phyloP scores from a whole-genome alignment of 2,329 filamentous ascomycete species.

The Alternaria arborescens region DNA sequence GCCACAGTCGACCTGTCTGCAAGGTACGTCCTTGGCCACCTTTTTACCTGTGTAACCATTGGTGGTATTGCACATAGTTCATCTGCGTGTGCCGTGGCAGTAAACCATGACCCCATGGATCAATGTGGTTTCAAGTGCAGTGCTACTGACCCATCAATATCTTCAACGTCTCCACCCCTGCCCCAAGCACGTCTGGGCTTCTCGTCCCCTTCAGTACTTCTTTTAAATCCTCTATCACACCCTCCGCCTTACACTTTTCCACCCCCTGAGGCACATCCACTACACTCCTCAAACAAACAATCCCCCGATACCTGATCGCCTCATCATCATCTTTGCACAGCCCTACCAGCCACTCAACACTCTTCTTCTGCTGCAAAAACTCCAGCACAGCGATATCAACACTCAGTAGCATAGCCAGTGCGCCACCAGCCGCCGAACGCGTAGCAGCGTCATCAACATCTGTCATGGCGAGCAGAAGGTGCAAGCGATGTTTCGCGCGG shows the following conservation, averaged over 20 bases:
- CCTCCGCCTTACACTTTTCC: conserved; percentile 60
- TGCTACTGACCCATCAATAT: conserved; percentile 58
- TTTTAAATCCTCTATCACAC: conserved; percentile 74
- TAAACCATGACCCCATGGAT: no score
- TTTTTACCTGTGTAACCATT: no score
- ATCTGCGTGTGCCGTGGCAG: no score
- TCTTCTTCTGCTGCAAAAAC: conserved; percentile 72
- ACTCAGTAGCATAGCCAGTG: conserved; percentile 82
- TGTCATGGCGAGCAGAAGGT: conserved; percentile 85
- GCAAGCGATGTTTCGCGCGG: conserved; percentile 76
- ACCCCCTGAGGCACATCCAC: conserved; percentile 62
- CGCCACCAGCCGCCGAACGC: conserved; percentile 84
- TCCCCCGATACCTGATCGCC: conserved; percentile 74
- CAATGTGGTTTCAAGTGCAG: no score
- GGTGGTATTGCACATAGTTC: no score
- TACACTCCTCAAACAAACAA: conserved; percentile 79
- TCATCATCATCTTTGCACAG: conserved; percentile 76
- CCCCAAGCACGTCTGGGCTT: conserved; percentile 73
- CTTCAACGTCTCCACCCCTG: conserved; percentile 78
- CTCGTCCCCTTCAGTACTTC: conserved; percentile 73
- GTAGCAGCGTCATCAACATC: conserved; percentile 85
- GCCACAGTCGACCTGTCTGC: no score
- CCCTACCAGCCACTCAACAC: conserved; percentile 78
- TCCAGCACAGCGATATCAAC: conserved; percentile 78
- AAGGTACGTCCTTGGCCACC: no score